Conservation (phyloP, 805 yeast species). For the Candida qinlingensis region DNA sequence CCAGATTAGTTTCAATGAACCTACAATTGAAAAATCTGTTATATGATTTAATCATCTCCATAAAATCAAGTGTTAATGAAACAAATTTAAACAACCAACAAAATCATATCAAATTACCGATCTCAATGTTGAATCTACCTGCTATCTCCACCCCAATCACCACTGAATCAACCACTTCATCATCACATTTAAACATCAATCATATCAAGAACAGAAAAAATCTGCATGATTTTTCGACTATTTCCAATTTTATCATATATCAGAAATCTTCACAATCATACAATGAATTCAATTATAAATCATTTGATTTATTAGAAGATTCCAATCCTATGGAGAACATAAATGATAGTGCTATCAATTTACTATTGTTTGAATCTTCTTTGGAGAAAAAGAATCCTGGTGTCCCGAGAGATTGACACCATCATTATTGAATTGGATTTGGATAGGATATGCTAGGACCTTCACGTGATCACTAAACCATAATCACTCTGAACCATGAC, state of each 20-base stretch:
- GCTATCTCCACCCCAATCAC: slow-evolving; percentile 4
- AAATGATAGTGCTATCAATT: slow-evolving; percentile 50
- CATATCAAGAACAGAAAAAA: slow-evolving; percentile 7
- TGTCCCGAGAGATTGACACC: background rate
- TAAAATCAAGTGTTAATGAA: slow-evolving; percentile 35
- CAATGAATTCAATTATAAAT: slow-evolving; percentile 35
- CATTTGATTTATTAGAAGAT: slow-evolving; percentile 58
- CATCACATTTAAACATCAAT: background rate
- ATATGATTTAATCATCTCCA: slow-evolving; percentile 52
- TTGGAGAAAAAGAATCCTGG: slow-evolving; percentile 42
- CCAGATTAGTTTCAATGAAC: slow-evolving; percentile 37
- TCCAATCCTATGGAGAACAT: slow-evolving; percentile 39
- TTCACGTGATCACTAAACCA: too few relatives aligned
- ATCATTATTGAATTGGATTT: too few relatives aligned
- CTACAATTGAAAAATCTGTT: slow-evolving; percentile 50
- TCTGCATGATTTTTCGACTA: slow-evolving; percentile 17
- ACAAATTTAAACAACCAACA: slow-evolving; percentile 23
- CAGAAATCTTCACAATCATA: slow-evolving; percentile 26
- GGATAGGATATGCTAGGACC: too few relatives aligned
- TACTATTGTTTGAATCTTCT: slow-evolving; percentile 49
- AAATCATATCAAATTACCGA: slow-evolving; percentile 21
- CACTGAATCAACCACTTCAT: slow-evolving; percentile 7
- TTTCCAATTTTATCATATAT: slow-evolving; percentile 23
- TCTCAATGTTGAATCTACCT: slow-evolving; percentile 21
- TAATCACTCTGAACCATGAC: too few relatives aligned